A percentile compares a stretch with the other conserved stretches of the same genome.
These are phyloP conservation scores for Metschnikowia hibisci DNA, from an alignment of 805 yeast genomes.

Conservation along the genomic window DNA sequence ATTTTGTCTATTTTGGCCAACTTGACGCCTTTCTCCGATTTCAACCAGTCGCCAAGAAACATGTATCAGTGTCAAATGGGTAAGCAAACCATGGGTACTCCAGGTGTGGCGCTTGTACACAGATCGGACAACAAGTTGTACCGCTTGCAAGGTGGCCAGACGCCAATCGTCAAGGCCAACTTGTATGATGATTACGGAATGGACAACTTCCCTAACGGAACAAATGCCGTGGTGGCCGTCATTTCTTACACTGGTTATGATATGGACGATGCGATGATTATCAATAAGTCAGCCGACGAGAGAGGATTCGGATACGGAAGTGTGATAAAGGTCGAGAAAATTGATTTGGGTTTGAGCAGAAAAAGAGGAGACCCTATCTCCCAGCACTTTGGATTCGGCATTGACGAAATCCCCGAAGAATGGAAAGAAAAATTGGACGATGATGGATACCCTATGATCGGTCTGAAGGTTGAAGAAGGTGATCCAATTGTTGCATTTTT, in stretches of 20 bases:
- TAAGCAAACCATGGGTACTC: slow-evolving; percentile 99
- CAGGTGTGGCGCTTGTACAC: slow-evolving; percentile 90
- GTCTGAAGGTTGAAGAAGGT: slow-evolving; percentile 86
- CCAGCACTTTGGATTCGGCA: slow-evolving; percentile 92
- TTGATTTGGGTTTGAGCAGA: slow-evolving; percentile 73
- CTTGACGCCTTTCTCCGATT: slow-evolving; percentile 96
- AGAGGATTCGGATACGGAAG: slow-evolving; percentile 98
- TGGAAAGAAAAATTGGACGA: slow-evolving; percentile 87
- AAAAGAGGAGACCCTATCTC: slow-evolving; percentile 92
- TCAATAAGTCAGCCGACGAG: slow-evolving; percentile 95
- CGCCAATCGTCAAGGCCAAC: slow-evolving; percentile 93
- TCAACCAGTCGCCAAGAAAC: slow-evolving; percentile 98
- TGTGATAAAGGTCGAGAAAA: slow-evolving; percentile 89
- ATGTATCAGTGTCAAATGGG: slow-evolving; percentile 99
- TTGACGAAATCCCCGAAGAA: slow-evolving; percentile 84
- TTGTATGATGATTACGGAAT: slow-evolving; percentile 94
- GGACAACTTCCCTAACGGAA: slow-evolving; percentile 98
- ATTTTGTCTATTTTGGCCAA: slow-evolving; percentile 92
- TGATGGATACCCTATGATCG: slow-evolving; percentile 91
- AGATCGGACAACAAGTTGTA: slow-evolving; percentile 94
- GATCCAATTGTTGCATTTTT: slow-evolving; percentile 92
- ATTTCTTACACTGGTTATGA: slow-evolving; percentile 98
- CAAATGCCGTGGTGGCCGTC: slow-evolving; percentile 97
- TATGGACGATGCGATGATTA: slow-evolving; percentile 99
- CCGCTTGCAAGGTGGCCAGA: slow-evolving; percentile 90